A percentile compares a stretch with the other conserved stretches of the same genome.
phyloP scores from a whole-genome alignment of 352 stramenopile genomes.

The Phytophthora podocarpi region DNA sequence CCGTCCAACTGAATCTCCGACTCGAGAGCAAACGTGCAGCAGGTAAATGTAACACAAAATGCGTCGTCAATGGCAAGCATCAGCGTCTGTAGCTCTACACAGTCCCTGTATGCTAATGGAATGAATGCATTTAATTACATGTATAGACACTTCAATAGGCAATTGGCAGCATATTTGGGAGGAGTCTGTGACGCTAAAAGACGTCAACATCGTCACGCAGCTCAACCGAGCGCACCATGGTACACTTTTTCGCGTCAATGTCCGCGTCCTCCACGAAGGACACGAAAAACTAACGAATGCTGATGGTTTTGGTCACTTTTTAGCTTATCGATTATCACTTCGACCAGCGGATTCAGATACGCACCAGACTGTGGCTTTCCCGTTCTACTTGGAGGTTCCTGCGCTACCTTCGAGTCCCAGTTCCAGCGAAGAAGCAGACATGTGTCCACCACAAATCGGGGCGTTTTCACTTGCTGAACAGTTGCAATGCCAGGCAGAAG shows the following conservation, averaged over 20 bases:
- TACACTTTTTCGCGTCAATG: too few relatives aligned
- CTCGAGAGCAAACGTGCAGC: slow-evolving; percentile 20
- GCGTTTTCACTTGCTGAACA: slow-evolving; percentile 22
- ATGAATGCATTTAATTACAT: not conserved
- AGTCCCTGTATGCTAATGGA: not conserved
- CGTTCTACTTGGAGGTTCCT: slow-evolving; percentile 21
- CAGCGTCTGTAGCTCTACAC: too few relatives aligned
- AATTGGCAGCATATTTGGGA: slow-evolving; percentile 24
- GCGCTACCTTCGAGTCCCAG: slow-evolving; percentile 4
- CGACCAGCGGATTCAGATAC: slow-evolving; percentile 9
- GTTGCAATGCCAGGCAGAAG: slow-evolving; percentile 12
- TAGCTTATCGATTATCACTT: slow-evolving; percentile 30
- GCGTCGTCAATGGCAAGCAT: not conserved
- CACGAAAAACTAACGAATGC: not conserved
- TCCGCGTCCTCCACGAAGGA: too few relatives aligned
- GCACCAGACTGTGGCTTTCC: slow-evolving; percentile 17
- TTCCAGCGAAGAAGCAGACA: slow-evolving; percentile 12
- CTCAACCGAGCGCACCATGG: slow-evolving; percentile 28
- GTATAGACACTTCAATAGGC: slow-evolving; percentile 13
- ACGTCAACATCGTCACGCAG: slow-evolving; percentile 25
- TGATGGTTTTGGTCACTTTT: not conserved
- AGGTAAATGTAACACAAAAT: slow-evolving; percentile 13
- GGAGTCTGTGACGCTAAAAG: slow-evolving; percentile 11
- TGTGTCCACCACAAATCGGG: slow-evolving; percentile 29
- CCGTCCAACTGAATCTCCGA: slow-evolving; percentile 10